Evolutionary conservation across 805 yeast genomes (phyloP), one percentile per base, ranked within the genome.

Genomic region (Candida broadrunensis): DNA sequence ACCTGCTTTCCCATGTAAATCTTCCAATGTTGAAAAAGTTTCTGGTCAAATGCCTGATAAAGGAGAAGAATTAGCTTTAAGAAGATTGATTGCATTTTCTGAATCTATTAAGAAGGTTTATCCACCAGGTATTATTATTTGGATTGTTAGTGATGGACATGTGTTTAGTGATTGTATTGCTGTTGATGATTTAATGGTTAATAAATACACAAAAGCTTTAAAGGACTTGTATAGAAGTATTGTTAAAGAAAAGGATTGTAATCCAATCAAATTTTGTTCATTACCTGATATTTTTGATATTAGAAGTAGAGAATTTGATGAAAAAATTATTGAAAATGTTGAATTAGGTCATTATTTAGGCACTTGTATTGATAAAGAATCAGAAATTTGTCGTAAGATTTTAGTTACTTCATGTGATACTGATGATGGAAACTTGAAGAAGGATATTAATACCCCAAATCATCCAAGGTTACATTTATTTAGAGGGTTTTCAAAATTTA

Each of bases 1-100:
- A 37, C 85, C 85, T 5, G 85, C 85, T 0, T 80, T 80, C 45
- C 85, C 85, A 8, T 79, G 84, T 50, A 80, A 79, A 52, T 75
- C 83, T 0, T 77, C 83, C n/a, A 80, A 80, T 48, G 41, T 54
- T 23, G 66, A 73, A 26, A 80, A 80, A 50, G 84, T 79, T 3
- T 61, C 67, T 27, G 72, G 75, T 5, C 43, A 52, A 15, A 51
- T 56, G 33, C 85, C 85, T 5, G 85, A 80, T 48, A 71, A 70
- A 55, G 85, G 84, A 26, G 65, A 67, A 37, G 62, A 53, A 38
- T 52, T 68, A 46, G 72, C 72, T 2, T 42, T 68, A 27, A 41
- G 35, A 12, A 52, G 63, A 30, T 54, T 68, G 37, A 58, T 65
- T 27, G 45, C 52, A 4, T 68, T 67, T 50, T 58, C 67, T 2